Conservation (phyloP, 164 flowering plant species). For the Pachysandra terminalis region DNA sequence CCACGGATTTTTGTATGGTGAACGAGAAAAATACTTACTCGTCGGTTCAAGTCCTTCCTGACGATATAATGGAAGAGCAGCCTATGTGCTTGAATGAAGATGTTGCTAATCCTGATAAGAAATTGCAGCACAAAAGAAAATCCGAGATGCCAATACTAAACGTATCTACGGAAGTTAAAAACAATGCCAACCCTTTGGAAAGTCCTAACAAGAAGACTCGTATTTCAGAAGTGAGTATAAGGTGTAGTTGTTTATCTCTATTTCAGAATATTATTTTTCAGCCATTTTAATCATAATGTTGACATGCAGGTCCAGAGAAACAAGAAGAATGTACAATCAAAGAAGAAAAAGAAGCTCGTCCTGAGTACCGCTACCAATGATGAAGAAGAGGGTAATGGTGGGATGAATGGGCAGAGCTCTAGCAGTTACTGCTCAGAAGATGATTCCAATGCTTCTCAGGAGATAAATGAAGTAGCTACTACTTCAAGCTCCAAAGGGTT, state of each 20-base stretch:
- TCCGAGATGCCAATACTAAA: conserved; percentile 10
- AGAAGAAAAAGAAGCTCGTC: conserved; percentile 37
- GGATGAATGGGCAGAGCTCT: conserved; percentile 30
- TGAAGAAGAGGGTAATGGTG: conserved; percentile 34
- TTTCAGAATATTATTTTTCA: not conserved
- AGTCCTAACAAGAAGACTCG: conserved; percentile 49
- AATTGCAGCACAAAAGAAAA: conserved; percentile 21
- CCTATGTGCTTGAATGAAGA: conserved; percentile 29
- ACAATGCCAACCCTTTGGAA: conserved; percentile 15
- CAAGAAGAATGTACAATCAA: conserved; percentile 44
- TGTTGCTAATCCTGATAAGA: conserved; percentile 13
- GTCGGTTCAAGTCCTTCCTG: conserved; percentile 8
- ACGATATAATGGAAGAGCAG: conserved; percentile 20
- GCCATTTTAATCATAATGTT: not conserved
- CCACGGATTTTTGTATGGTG: conserved; percentile 34
- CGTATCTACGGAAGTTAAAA: conserved; percentile 10
- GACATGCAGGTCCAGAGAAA: conserved; percentile 36
- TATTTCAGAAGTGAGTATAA: conserved; percentile 39
- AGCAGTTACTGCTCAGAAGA: conserved; percentile 65
- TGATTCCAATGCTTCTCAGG: conserved; percentile 55
- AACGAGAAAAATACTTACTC: conserved; percentile 21
- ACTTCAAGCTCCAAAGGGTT: conserved; percentile 19
- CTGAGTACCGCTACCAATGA: conserved; percentile 13
- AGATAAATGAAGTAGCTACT: conserved; percentile 29
- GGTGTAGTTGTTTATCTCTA: not conserved